A percentile compares a stretch with the other conserved stretches of the same genome.
These are phyloP conservation scores for Macadamia integrifolia DNA, from an alignment of 164 flowering plant genomes.

Conservation along the genomic window DNA sequence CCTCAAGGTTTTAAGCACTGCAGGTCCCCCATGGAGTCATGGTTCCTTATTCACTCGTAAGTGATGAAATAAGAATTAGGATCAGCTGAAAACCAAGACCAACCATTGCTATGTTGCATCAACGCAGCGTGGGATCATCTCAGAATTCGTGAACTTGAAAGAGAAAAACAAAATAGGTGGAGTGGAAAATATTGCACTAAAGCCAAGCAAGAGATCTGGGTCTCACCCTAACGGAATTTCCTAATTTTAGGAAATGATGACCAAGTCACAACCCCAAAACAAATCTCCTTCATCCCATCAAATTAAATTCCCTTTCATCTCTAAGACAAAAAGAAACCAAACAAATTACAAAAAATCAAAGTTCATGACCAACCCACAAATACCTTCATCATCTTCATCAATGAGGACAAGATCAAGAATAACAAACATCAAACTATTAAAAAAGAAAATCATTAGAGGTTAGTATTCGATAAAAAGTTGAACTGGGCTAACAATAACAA, in stretches of 20 bases:
- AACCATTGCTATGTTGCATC: no score
- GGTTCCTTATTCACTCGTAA: no score
- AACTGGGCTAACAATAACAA: background rate
- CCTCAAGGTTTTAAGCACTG: no score
- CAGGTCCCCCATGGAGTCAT: no score
- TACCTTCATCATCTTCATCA: slow-evolving; percentile 5
- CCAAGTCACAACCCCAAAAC: background rate
- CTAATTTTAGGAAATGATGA: slow-evolving; percentile 15
- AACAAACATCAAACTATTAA: background rate
- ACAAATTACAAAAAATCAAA: no score
- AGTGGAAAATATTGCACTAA: slow-evolving; percentile 10
- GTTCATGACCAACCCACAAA: background rate
- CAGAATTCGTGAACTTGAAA: background rate
- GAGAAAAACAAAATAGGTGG: slow-evolving; percentile 1
- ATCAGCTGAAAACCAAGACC: no score
- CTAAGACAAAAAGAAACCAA: background rate
- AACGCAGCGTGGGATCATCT: no score
- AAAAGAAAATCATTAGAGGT: background rate
- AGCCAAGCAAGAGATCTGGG: slow-evolving; percentile 24
- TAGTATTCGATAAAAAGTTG: background rate
- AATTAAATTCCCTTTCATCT: background rate
- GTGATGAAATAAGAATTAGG: no score
- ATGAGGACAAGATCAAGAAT: no score
- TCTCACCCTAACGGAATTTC: slow-evolving; percentile 11
- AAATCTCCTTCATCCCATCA: slow-evolving; percentile 3